Evolutionary conservation across 108 stramenopile species (phyloP).

Genomic region (Cylindrotheca closterium): DNA sequence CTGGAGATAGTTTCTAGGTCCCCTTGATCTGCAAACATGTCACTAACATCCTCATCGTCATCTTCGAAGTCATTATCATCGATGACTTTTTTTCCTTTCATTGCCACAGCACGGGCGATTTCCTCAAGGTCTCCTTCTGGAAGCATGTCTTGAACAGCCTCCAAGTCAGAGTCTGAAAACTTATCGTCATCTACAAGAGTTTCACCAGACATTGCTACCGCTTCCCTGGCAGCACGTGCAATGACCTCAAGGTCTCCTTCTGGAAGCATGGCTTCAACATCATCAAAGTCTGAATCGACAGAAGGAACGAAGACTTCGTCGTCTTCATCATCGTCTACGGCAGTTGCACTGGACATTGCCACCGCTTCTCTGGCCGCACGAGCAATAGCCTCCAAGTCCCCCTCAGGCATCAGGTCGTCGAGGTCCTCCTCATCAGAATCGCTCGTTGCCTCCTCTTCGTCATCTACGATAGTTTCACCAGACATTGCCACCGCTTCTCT

Average conservation of each 20-base stretch:
- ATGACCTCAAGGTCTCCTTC: slow-evolving; percentile 14
- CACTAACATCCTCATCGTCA: neutral
- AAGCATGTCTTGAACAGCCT: slow-evolving; percentile 6
- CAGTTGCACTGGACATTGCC: neutral
- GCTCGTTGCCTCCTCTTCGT: slow-evolving; percentile 4
- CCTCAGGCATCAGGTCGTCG: slow-evolving; percentile 2
- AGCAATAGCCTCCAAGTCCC: slow-evolving; percentile 18
- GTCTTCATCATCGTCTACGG: slow-evolving; percentile 5
- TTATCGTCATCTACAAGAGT: slow-evolving; percentile 1
- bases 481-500: slow-evolving; percentile 13
- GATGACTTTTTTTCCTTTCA: neutral
- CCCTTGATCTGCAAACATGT: neutral
- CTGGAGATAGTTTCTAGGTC: too few species aligned
- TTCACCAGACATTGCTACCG: slow-evolving; percentile 3
- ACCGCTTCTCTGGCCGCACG: slow-evolving; percentile 25
- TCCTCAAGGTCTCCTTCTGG: slow-evolving; percentile 9
- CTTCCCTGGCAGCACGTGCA: slow-evolving; percentile 23
- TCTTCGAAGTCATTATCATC: slow-evolving; percentile 1
- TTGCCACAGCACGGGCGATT: slow-evolving; percentile 20
- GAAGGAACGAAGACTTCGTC: neutral
- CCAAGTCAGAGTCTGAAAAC: slow-evolving; percentile 11
- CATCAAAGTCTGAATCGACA: slow-evolving; percentile 16
- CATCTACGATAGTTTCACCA: neutral
- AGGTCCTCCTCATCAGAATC: slow-evolving; percentile 15
- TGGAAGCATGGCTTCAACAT: slow-evolving; percentile 1